phyloP scores from a whole-genome alignment of 768 basidiomycete species.

The Kwoniella pini region DNA sequence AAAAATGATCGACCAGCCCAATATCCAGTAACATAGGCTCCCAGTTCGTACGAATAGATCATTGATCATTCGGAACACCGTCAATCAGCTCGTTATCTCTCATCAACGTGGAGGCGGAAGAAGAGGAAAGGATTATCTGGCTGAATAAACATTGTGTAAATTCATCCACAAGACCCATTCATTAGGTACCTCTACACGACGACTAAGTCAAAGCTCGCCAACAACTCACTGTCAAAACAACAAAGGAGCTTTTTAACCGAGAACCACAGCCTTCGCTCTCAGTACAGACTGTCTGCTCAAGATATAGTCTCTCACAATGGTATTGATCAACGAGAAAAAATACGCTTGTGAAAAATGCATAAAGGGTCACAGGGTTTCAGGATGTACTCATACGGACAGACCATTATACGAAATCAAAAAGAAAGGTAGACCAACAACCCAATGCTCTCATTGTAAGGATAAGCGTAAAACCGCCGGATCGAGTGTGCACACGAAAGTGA shows the following conservation, averaged over 20 bases:
- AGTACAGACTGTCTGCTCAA: no score
- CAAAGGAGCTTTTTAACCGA: no score
- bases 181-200: neutral
- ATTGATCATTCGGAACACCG: neutral
- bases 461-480: constrained; percentile 62
- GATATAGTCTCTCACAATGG: constrained; percentile 38
- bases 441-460: constrained; percentile 81
- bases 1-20: neutral
- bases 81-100: neutral
- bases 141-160: no score
- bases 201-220: no score
- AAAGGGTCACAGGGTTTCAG: constrained; percentile 89
- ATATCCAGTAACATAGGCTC: neutral
- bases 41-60: neutral
- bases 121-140: no score
- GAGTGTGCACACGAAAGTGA: constrained; percentile 43
- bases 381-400: constrained; percentile 79
- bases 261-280: no score
- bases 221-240: no score
- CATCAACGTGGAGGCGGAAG: neutral
- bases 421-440: constrained; percentile 88
- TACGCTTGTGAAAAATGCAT: constrained; percentile 79
- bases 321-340: constrained; percentile 52
- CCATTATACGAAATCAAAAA: constrained; percentile 92
- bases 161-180: neutral